Evolutionary conservation across 495 filamentous ascomycete species (phyloP), one percentile per base, ranked within the genome.

Genomic region (Sabuloglossum arenarium): DNA sequence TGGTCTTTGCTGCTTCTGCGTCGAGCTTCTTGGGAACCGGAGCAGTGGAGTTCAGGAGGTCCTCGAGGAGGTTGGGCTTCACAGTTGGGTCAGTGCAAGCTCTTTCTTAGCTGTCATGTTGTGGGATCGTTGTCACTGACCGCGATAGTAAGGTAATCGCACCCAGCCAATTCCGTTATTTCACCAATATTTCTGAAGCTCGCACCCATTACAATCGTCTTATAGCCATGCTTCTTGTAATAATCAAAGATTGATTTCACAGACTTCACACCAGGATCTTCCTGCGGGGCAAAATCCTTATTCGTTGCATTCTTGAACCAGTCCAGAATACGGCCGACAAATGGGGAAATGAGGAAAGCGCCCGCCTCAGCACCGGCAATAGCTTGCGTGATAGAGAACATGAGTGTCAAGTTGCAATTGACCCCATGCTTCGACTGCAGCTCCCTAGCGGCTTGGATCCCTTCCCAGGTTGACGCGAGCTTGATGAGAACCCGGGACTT

Each of bases 181-280:
- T 99, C 91, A 60, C 91, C 91, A 55, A 73, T 71, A 74, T 85
- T 95, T 64, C 91, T 78, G 86, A 99, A 99, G 14, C 88, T 95
- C 60, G 91, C 91, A 66, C 91, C 91, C 91, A 99, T 99, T 68
- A 99, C 91, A 64, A 94, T 94, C 69, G 91, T 98, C 63, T 91
- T 89, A 80, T 99, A 96, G 65, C 84, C 88, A 71, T 76, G 84
- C 78, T 96, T 99, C 86, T 99, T 99, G 82, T 99, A 99, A 85
- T 99, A 99, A 77, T 99, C 94, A 84, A 84, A 99, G 77, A 99
- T 99, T 68, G 62, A 65, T 79, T 95, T 79, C 64, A 99, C 93
- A 63, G 82, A 88, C 76, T 88, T 82, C 72, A 99, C 91, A 72
- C 91, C 91, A 55, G 91, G 91, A 78, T 99, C 91, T 62, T 97